Evolutionary conservation across 2,329 filamentous ascomycete genomes (phyloP).

Genomic region (Onygena corvina): DNA sequence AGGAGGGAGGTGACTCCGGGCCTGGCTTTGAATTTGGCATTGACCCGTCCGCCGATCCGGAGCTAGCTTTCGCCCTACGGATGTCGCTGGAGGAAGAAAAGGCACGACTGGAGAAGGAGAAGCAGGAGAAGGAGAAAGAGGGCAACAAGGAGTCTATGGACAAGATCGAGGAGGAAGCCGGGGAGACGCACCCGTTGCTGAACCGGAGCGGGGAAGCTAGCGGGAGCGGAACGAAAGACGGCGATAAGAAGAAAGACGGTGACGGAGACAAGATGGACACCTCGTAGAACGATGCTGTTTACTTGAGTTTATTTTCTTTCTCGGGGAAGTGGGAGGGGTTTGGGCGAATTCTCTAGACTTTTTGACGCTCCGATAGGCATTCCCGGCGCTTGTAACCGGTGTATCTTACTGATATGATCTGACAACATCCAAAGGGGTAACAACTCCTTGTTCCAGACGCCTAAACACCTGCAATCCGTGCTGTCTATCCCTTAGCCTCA

Average conservation of each 20-base stretch:
- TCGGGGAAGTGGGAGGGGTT: not conserved
- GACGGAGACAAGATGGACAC: constrained; percentile 80
- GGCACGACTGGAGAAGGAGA: constrained; percentile 77
- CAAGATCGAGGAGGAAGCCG: constrained; percentile 66
- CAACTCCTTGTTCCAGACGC: not conserved
- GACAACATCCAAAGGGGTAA: not conserved
- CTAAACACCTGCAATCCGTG: not conserved
- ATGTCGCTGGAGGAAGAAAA: constrained; percentile 99
- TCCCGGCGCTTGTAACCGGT: constrained; percentile 4
- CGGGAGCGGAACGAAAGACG: constrained; percentile 43
- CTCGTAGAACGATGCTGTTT: constrained; percentile 47
- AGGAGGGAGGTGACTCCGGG: constrained; percentile 42
- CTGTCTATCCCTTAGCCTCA: not conserved
- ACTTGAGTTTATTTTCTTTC: no score
- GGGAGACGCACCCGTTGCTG: constrained; percentile 49
- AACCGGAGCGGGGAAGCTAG: constrained; percentile 54
- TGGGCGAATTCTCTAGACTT: constrained; percentile 6
- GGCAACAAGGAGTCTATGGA: constrained; percentile 66
- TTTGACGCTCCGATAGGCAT: constrained; percentile 4
- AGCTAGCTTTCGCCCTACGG: constrained; percentile 81
- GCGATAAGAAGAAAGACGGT: constrained; percentile 40
- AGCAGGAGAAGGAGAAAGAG: constrained; percentile 58
- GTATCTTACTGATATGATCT: constrained; percentile 2
- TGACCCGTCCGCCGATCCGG: constrained; percentile 82
- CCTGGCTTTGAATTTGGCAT: constrained; percentile 75